Evolutionary conservation across 2,329 filamentous ascomycete species (phyloP).

Genomic region (Alternaria tenuissima): DNA sequence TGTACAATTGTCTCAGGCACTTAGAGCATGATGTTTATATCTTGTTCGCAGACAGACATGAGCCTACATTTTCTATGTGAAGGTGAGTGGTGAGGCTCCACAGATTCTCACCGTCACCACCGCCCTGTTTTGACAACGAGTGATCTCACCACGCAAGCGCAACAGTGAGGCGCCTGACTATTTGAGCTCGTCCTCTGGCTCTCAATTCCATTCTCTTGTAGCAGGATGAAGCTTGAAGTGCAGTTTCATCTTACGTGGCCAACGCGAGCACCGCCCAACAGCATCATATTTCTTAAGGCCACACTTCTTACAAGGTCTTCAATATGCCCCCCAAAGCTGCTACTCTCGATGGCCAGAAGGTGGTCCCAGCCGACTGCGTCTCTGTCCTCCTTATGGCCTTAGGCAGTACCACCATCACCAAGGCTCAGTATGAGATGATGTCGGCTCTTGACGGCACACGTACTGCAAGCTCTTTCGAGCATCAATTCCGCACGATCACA

Average conservation of each 20-base stretch:
- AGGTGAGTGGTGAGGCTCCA: conserved; percentile 7
- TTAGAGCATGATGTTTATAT: neutral
- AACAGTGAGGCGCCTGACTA: conserved; percentile 1
- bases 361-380: conserved; percentile 33
- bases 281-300: neutral
- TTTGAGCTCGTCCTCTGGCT: conserved; percentile 3
- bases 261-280: neutral
- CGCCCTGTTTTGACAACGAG: conserved; percentile 5
- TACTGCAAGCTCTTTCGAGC: conserved; percentile 36
- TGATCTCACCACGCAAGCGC: conserved; percentile 13
- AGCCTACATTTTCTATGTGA: conserved; percentile 3
- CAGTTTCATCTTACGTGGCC: neutral
- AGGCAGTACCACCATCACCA: conserved; percentile 24
- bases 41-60: neutral
- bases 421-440: conserved; percentile 40
- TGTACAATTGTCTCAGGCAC: neutral
- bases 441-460: conserved; percentile 34
- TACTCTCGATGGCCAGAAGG: conserved; percentile 18
- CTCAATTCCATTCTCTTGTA: conserved; percentile 3
- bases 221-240: too few species aligned
- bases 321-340: conserved; percentile 29
- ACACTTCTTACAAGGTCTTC: neutral
- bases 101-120: conserved; percentile 15
- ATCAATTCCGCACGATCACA: conserved; percentile 35
- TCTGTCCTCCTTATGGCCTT: conserved; percentile 30